These are phyloP conservation scores for Geotrichum australiense DNA, from an alignment of 1,139 yeast genomes.

Conservation along the genomic window DNA sequence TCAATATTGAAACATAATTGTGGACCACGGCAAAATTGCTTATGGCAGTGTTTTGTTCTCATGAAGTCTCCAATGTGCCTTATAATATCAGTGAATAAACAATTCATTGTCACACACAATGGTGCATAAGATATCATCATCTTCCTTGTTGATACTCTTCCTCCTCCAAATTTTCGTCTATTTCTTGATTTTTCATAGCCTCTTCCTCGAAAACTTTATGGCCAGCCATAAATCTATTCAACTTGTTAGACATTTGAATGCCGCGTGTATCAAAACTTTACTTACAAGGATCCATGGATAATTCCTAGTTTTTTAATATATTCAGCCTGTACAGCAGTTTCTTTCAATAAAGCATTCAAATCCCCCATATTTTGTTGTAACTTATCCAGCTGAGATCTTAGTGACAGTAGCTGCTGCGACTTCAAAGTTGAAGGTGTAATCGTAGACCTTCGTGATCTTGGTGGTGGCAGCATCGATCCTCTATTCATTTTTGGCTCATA, in stretches of 20 bases:
- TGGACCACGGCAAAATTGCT: too few species aligned
- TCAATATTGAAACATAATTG: too few species aligned
- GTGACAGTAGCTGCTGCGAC: slow-evolving; percentile 51
- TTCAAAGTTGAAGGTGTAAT: slow-evolving; percentile 29
- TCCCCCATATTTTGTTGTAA: slow-evolving; percentile 54
- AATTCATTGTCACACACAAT: too few species aligned
- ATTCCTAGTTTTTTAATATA: slow-evolving; percentile 52
- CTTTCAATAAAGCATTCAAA: slow-evolving; percentile 47
- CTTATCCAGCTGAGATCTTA: slow-evolving; percentile 57
- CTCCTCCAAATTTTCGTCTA: slow-evolving; percentile 4
- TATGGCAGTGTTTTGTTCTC: too few species aligned
- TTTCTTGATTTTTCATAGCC: slow-evolving; percentile 20
- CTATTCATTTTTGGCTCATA: slow-evolving; percentile 4
- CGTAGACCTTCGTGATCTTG: slow-evolving; percentile 15
- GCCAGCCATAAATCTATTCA: slow-evolving; percentile 49
- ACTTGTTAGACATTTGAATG: slow-evolving; percentile 1
- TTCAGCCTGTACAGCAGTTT: slow-evolving; percentile 52
- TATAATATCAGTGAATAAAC: too few species aligned
- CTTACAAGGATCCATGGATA: slow-evolving; percentile 51
- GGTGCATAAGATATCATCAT: too few species aligned
- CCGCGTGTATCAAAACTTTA: slow-evolving; percentile 11
- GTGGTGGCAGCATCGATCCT: slow-evolving; percentile 14
- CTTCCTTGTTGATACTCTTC: slow-evolving; percentile 4
- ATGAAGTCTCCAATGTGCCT: too few species aligned
- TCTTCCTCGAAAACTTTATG: slow-evolving; percentile 56